phyloP scores from a whole-genome alignment of 768 basidiomycete genomes.

The Rhodotorula taiwanensis region DNA sequence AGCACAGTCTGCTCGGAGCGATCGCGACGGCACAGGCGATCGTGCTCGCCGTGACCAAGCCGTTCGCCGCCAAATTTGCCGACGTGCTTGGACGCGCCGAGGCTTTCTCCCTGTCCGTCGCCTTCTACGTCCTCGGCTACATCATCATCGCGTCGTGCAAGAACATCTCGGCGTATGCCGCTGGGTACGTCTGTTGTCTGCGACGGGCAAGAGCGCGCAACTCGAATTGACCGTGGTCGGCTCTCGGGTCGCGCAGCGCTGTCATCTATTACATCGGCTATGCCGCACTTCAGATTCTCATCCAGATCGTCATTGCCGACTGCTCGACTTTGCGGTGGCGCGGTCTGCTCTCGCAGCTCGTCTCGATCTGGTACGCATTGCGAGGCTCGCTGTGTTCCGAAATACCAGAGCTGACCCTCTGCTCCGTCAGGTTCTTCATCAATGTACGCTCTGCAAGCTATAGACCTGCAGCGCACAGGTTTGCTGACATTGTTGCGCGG shows the following conservation, averaged over 20 bases:
- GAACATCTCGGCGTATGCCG: constrained; percentile 41
- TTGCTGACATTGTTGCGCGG: too few species aligned
- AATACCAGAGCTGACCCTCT: too few species aligned
- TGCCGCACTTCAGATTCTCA: constrained; percentile 46
- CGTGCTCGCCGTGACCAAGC: constrained; percentile 50
- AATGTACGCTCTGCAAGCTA: constrained; percentile 24
- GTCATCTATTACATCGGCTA: constrained; percentile 41
- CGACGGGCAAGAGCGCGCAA: neutral
- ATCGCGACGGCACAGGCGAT: constrained; percentile 47
- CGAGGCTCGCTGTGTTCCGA: too few species aligned
- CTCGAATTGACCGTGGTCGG: constrained; percentile 38
- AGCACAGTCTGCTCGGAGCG: constrained; percentile 55
- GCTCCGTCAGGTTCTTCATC: constrained; percentile 40
- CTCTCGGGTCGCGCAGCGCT: constrained; percentile 28
- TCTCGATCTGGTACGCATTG: constrained; percentile 38
- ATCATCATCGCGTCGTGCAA: constrained; percentile 30
- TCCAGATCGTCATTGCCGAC: constrained; percentile 44
- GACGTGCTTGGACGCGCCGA: constrained; percentile 63
- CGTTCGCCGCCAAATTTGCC: constrained; percentile 65
- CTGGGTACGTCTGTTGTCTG: constrained; percentile 21
- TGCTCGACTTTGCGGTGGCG: constrained; percentile 48
- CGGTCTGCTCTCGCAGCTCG: constrained; percentile 36
- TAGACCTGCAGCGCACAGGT: too few species aligned
- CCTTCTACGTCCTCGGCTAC: constrained; percentile 60
- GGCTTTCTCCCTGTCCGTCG: constrained; percentile 55